Evolutionary conservation across 2,329 filamentous ascomycete genomes (phyloP).

Genomic region (Tolypocladium tundrense): DNA sequence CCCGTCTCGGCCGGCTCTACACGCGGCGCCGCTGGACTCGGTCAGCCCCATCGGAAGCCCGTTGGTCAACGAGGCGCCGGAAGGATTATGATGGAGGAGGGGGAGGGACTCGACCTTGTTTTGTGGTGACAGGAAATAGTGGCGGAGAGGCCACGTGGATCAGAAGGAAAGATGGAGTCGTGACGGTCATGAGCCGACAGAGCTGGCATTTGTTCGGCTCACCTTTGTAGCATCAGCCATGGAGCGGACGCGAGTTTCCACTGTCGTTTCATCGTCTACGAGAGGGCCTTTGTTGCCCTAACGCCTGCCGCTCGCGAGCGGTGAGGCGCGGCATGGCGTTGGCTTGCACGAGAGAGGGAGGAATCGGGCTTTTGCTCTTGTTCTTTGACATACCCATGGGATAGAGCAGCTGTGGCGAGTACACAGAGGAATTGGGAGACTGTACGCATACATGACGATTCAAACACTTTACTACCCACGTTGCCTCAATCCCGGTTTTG

Average conservation of each 20-base stretch:
- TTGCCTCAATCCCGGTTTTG: background rate
- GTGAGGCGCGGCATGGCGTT: background rate
- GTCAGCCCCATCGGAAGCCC: constrained; percentile 46
- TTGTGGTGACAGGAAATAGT: background rate
- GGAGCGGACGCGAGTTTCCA: background rate
- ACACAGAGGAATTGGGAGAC: background rate
- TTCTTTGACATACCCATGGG: background rate
- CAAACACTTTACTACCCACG: no score
- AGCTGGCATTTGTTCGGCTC: constrained; percentile 2
- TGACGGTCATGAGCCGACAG: background rate
- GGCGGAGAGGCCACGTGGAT: background rate
- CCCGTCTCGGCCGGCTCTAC: constrained; percentile 65
- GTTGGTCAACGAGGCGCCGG: background rate
- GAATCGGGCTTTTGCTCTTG: background rate
- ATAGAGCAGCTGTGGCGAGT: background rate
- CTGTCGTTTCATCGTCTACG: background rate
- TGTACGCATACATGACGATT: background rate
- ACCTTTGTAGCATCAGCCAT: background rate
- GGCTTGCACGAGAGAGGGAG: background rate
- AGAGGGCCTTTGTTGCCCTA: background rate
- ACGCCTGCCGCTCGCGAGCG: background rate
- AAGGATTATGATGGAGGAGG: background rate
- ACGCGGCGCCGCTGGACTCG: constrained; percentile 74
- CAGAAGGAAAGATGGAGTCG: background rate
- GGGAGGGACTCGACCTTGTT: background rate